Conservation (phyloP, 768 basidiomycete genomes). For the Tulasnella calospora region DNA sequence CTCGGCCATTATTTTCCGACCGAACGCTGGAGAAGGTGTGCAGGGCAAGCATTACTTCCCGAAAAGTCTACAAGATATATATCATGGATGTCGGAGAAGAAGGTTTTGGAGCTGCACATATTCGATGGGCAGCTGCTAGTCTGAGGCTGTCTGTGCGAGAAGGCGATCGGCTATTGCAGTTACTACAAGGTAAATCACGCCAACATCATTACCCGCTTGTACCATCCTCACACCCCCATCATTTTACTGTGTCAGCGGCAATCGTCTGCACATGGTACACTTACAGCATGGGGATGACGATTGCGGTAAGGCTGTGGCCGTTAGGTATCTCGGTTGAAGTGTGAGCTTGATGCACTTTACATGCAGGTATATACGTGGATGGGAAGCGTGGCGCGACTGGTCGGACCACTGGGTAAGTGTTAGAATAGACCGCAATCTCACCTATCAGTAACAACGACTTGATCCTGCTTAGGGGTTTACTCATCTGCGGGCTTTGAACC, state of each 20-base stretch:
- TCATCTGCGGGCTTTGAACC: not conserved
- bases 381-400: not conserved
- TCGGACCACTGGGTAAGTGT: not conserved
- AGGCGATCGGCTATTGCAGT: conserved; percentile 13
- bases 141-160: not conserved
- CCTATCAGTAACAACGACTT: not conserved
- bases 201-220: not conserved
- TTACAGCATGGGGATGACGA: not conserved
- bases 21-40: not conserved
- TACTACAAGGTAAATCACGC: conserved; percentile 8
- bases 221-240: not conserved
- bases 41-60: not conserved
- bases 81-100: not conserved
- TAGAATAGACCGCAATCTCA: not conserved
- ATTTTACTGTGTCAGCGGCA: not conserved
- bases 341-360: no score
- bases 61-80: not conserved
- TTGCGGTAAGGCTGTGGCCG: not conserved
- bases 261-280: conserved; percentile 12
- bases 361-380: not conserved
- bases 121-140: conserved; percentile 4
- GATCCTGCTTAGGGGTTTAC: not conserved
- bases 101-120: not conserved
- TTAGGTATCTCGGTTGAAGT: no score
- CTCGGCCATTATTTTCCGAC: not conserved